phyloP scores from a whole-genome alignment of 192 early-diverging fungal species.

The Cetraspora pellucida region DNA sequence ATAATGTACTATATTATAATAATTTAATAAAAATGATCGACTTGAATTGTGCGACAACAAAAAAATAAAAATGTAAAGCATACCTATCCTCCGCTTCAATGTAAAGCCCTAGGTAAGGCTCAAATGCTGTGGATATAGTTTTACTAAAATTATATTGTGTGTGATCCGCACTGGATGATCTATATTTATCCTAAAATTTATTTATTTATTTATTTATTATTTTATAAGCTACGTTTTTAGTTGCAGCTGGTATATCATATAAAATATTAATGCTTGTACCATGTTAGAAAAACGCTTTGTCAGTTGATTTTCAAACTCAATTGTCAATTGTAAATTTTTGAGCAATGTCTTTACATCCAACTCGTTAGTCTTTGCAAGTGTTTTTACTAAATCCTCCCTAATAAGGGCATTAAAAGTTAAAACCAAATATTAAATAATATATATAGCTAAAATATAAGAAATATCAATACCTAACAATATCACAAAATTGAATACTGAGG shows the following conservation, averaged over 20 bases:
- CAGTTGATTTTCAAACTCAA: slow-evolving; percentile 90
- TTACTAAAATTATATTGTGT: slow-evolving; percentile 63
- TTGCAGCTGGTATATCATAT: too few relatives aligned
- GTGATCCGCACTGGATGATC: neutral
- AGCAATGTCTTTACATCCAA: slow-evolving; percentile 77
- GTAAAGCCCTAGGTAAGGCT: slow-evolving; percentile 87
- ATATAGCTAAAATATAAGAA: neutral
- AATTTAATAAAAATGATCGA: neutral
- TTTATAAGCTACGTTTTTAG: too few relatives aligned
- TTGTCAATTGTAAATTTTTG: slow-evolving; percentile 75
- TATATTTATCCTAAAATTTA: neutral
- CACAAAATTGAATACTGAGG: slow-evolving; percentile 78
- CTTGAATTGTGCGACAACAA: neutral
- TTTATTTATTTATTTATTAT: too few relatives aligned
- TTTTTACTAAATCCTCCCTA: slow-evolving; percentile 68
- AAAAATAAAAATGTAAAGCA: slow-evolving; percentile 21
- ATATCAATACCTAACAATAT: slow-evolving; percentile 71
- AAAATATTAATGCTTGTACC: slow-evolving; percentile 35
- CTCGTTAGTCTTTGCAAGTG: slow-evolving; percentile 57
- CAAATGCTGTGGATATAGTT: slow-evolving; percentile 80
- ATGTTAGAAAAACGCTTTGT: slow-evolving; percentile 67
- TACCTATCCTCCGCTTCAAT: slow-evolving; percentile 84
- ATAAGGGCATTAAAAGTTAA: slow-evolving; percentile 9
- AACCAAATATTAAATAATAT: neutral
- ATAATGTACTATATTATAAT: slow-evolving; percentile 9